Evolutionary conservation across 164 flowering plant genomes (phyloP).

Genomic region (Nymphaea thermarum): DNA sequence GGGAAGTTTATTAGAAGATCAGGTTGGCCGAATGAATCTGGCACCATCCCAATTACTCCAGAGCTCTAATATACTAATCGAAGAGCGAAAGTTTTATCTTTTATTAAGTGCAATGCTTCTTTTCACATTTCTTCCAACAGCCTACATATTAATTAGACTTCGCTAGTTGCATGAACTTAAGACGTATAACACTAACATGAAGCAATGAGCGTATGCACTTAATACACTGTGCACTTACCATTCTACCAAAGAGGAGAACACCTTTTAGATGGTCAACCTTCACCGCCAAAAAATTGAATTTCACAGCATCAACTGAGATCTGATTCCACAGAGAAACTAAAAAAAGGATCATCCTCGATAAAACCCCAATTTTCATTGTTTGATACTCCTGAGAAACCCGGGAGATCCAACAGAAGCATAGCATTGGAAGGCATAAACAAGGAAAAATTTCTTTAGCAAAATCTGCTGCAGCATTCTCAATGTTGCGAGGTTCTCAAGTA

Average conservation of each 20-base stretch:
- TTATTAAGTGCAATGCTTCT: too few relatives aligned
- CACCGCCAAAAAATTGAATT: slow-evolving; percentile 55
- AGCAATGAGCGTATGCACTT: too few relatives aligned
- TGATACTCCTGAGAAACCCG: slow-evolving; percentile 88
- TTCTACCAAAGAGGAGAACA: slow-evolving; percentile 43
- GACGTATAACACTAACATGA: too few relatives aligned
- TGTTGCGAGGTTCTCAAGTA: slow-evolving; percentile 74
- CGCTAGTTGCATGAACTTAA: too few relatives aligned
- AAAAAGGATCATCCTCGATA: slow-evolving; percentile 71
- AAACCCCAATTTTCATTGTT: slow-evolving; percentile 61
- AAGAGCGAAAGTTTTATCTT: too few relatives aligned
- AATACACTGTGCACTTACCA: slow-evolving; percentile 30
- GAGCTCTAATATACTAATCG: too few relatives aligned
- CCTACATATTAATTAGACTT: too few relatives aligned
- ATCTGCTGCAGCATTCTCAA: slow-evolving; percentile 93
- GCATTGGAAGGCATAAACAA: not conserved
- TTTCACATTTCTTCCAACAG: too few relatives aligned
- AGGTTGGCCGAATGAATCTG: too few relatives aligned
- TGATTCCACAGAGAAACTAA: slow-evolving; percentile 68
- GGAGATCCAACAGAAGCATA: slow-evolving; percentile 2
- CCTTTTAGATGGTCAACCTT: slow-evolving; percentile 79
- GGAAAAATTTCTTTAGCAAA: not conserved
- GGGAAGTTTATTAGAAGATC: too few relatives aligned
- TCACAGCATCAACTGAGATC: slow-evolving; percentile 79
- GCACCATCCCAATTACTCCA: too few relatives aligned